Evolutionary conservation across 768 basidiomycete genomes (phyloP), one percentile per base, ranked within the genome.

Genomic region (Suillus alpinus): DNA sequence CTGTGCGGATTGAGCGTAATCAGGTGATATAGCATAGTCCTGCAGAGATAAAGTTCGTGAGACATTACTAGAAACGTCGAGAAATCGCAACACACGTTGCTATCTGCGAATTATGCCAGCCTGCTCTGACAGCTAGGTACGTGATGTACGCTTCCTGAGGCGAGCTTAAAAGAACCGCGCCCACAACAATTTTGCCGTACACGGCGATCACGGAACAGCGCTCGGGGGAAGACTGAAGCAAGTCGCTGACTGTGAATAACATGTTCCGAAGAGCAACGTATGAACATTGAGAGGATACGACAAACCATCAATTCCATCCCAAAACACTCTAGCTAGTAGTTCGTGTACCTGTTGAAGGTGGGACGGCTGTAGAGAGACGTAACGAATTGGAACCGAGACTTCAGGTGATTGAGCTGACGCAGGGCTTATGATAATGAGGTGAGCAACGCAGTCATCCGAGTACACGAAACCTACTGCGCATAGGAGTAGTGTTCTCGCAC

Each of bases 131-230:
- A 41, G 81, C 87, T 16, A 94, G 79, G 63, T 92, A 94, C 20
- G 90, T 92, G 57, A 94, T 91, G 66, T 94, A 94, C 3, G 89
- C 87, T 69, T 92, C 89, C 53, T 82, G 82, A 0, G 92, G 92
- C 26, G 89, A 91, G 70, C 86, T 91, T 61, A 92, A 74, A 61
- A 93, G 83, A 13, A 88, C 89, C 18, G 84, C 82, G 16, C 92
- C 92, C 8, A 93, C 80, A 6, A 94, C 89, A 12, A 92, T 77
- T 44, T 72, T 72, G 60, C 85, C 87, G 73, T 92, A 92, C 60
- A 78, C 79, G 4, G 89, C 91, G 31, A 94, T 76, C n/a, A 94
- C 80, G 0, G 91, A 93, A 49, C 84, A 89, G 39, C 81, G 81
- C 65, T 91, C 89, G 1, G 92, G 89, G 4, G 75, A 78, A 63